Evolutionary conservation across 163 green algal species (phyloP).

Genomic region (Prototheca stagnorum): DNA sequence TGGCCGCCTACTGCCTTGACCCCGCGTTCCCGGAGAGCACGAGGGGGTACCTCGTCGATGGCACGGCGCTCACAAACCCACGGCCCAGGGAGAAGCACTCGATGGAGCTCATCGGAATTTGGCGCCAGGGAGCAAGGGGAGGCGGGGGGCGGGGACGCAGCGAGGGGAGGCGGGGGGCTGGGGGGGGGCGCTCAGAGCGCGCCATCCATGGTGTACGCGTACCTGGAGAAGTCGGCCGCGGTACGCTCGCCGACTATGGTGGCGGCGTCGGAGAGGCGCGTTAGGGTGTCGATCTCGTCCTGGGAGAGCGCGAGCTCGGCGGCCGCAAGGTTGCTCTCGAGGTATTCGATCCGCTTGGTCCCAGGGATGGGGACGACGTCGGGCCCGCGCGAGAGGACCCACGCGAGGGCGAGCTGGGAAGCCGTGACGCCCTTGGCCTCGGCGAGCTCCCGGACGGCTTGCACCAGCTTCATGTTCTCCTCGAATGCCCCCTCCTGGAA

Average conservation of each 20-base stretch:
- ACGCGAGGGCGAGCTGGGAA: conserved; percentile 47
- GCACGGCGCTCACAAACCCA: no score
- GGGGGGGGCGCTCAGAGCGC: no score
- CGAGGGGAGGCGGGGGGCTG: no score
- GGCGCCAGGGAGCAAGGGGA: no score
- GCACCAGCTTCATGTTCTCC: conserved; percentile 40
- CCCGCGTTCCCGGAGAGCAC: no score
- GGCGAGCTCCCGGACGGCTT: conserved; percentile 25
- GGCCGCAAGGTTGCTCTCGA: conserved; percentile 24
- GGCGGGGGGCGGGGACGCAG: no score
- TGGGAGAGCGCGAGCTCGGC: conserved; percentile 12
- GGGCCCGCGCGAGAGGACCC: conserved; percentile 34
- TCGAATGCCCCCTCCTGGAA: conserved; percentile 16
- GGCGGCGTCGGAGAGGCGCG: not conserved
- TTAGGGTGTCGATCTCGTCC: conserved; percentile 17
- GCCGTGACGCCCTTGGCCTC: conserved; percentile 26
- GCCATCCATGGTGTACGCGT: no score
- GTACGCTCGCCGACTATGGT: not conserved
- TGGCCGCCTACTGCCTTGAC: no score
- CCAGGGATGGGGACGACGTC: conserved; percentile 47
- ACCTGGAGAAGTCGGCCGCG: no score
- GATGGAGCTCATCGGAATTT: no score
- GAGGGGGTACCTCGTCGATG: no score
- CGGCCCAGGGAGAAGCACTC: no score
- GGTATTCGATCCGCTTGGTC: conserved; percentile 20